Conservation (phyloP, 2,329 filamentous ascomycete genomes). For the Alternaria consortialis region DNA sequence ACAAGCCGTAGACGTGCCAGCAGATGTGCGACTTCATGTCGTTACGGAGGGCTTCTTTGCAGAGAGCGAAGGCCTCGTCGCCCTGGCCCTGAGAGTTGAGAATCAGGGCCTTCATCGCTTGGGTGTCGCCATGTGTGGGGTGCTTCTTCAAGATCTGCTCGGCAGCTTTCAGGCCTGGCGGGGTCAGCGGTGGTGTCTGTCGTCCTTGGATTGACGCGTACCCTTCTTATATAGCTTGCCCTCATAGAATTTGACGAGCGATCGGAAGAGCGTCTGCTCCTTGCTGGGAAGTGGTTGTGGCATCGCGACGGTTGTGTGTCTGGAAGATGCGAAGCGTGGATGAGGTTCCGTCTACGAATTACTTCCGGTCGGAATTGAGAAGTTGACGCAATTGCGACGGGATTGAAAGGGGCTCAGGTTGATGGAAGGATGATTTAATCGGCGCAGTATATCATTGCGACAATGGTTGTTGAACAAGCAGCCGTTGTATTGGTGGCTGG, state of each 20-base stretch:
- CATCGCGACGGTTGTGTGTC: conserved; percentile 59
- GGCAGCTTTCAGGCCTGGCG: conserved; percentile 83
- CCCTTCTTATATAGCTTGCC: conserved; percentile 97
- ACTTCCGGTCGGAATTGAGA: conserved; percentile 21
- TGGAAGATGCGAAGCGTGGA: conserved; percentile 14
- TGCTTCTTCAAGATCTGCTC: conserved; percentile 96
- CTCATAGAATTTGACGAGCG: conserved; percentile 95
- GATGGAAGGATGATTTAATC: conserved; percentile 14
- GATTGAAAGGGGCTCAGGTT: background rate
- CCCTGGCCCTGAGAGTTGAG: conserved; percentile 91
- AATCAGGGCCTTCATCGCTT: conserved; percentile 98
- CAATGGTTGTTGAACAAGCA: conserved; percentile 8
- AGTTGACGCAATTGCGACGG: conserved; percentile 9
- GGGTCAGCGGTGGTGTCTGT: conserved; percentile 32
- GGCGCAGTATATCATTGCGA: conserved; percentile 21
- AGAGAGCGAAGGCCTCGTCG: conserved; percentile 92
- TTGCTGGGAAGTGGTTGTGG: conserved; percentile 81
- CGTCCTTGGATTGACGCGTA: conserved; percentile 40
- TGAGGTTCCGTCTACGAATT: conserved; percentile 21
- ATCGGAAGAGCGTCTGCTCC: conserved; percentile 92
- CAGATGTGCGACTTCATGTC: conserved; percentile 99
- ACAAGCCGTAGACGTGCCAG: conserved; percentile 97
- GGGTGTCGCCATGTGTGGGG: conserved; percentile 95
- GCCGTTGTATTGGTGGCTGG: conserved; percentile 16
- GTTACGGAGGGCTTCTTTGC: conserved; percentile 89